A percentile compares a stretch with the other conserved stretches of the same genome.
Evolutionary conservation across 2,329 filamentous ascomycete species (phyloP).

Genomic region (Neospermospora avenae): DNA sequence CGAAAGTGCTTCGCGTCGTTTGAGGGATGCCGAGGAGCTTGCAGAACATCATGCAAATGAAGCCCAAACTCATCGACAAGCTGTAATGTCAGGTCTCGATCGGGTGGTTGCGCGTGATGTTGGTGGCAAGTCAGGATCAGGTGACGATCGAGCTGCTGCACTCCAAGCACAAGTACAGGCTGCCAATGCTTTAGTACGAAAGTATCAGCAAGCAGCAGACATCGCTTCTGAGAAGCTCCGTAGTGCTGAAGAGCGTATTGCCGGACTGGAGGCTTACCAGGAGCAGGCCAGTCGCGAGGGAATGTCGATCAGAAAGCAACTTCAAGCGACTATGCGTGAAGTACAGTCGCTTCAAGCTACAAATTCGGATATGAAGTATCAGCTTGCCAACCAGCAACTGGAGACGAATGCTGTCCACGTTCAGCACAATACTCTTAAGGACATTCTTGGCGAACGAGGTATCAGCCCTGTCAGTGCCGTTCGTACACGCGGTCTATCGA

Average conservation of each 20-base stretch:
- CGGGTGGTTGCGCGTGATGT: constrained; percentile 60
- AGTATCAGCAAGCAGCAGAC: constrained; percentile 87
- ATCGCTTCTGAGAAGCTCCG: constrained; percentile 82
- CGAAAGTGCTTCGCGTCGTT: constrained; percentile 66
- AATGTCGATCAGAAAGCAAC: constrained; percentile 81
- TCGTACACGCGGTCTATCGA: constrained; percentile 68
- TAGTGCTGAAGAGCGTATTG: constrained; percentile 92
- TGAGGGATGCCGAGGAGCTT: constrained; percentile 84
- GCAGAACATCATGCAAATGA: constrained; percentile 85
- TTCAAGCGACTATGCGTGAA: constrained; percentile 81
- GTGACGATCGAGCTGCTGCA: constrained; percentile 65
- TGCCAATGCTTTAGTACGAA: constrained; percentile 76
- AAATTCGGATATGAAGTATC: constrained; percentile 78
- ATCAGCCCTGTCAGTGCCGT: constrained; percentile 72
- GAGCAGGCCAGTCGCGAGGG: constrained; percentile 95
- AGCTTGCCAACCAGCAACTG: constrained; percentile 80
- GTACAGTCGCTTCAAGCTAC: constrained; percentile 76
- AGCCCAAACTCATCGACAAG: constrained; percentile 78
- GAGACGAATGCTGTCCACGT: constrained; percentile 92
- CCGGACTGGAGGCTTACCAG: constrained; percentile 93
- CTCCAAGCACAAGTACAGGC: constrained; percentile 77
- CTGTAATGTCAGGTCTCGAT: constrained; percentile 77
- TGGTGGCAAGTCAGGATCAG: constrained; percentile 44
- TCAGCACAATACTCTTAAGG: constrained; percentile 89
- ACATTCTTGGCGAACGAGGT: constrained; percentile 84